Base-by-base conservation (phyloP, 768 basidiomycete species). In the Mycena filopes region DNA sequence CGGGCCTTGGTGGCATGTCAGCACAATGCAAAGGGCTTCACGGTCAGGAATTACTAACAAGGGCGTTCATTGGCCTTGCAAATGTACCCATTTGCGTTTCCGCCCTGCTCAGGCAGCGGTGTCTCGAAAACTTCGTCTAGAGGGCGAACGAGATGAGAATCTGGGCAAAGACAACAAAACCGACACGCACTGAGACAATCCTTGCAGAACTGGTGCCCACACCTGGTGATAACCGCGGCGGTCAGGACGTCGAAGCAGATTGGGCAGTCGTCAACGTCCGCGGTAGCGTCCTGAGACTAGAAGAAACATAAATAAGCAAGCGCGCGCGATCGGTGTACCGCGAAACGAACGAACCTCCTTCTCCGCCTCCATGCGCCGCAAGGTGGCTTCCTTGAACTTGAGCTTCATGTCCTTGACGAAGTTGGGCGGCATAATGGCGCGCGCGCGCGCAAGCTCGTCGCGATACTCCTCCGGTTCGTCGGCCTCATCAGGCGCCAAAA, bases 171-270 rank as follows among this genome's bases (percentile, higher is more conserved):
- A 2, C 21, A 20, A 46, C n/a, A n/a, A 56, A 18, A 40, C 12
- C 10, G 18, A 33, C 13, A 74, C 81, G 64, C 71, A 86, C 85
- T 59, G 29, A 90, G 78, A 70, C 91, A 92, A 41, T 84, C 82
- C 9, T 80, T 78, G 72, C 91, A 92, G 75, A 89, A 92, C 1
- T 82, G 74, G 69, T 92, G 91, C 2, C 74, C 73, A 69, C 92
- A 93, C 0, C 80, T 68, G 0, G 89, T 90, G 42, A 92, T 73
- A 21, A 87, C 78, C 18, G 87, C 78, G 55, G 87, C 80, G 1
- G 80, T 83, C 71, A 86, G 79, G 4, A 75, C 73, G 60, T 92
- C 91, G 63, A 84, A 85, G 73, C 91, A 92, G 58, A 93, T 85
- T 0, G 89, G 83, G 68, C 92, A 93, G 60, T 89, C 87, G 45